These are phyloP conservation scores for Perkinsela sp. DNA, from an alignment of 208 protist species.

Conservation along the genomic window DNA sequence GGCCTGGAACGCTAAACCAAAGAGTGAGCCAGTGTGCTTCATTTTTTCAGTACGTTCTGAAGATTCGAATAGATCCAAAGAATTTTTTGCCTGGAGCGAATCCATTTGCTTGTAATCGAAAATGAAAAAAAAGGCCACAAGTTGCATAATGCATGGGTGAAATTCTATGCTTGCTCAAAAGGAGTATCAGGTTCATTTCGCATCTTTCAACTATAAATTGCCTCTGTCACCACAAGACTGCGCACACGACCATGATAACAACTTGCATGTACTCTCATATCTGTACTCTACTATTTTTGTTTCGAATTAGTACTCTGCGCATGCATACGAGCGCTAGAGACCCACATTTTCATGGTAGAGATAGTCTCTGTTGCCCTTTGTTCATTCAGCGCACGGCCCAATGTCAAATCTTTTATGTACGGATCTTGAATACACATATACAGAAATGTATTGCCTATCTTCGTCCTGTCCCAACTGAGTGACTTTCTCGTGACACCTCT, in stretches of 20 bases:
- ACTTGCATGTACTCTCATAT: background rate
- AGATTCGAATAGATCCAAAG: background rate
- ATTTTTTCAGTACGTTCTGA: background rate
- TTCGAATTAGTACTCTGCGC: background rate
- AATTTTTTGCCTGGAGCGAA: background rate
- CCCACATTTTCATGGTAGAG: background rate
- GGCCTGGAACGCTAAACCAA: background rate
- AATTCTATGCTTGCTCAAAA: background rate
- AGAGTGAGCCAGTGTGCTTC: no score
- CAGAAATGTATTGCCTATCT: conserved; percentile 13
- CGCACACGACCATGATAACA: background rate
- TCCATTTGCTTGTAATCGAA: background rate
- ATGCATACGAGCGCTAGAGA: background rate
- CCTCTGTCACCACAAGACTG: background rate
- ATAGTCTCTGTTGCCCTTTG: background rate
- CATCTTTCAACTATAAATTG: background rate
- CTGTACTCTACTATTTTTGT: background rate
- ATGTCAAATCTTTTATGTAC: conserved; percentile 55
- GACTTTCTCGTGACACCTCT: conserved; percentile 26
- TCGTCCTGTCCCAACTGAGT: background rate
- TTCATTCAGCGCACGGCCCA: conserved; percentile 40
- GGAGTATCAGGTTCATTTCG: background rate
- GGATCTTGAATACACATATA: conserved; percentile 62
- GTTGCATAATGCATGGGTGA: background rate
- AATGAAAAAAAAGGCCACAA: background rate